Evolutionary conservation across 2,329 filamentous ascomycete species (phyloP).

Genomic region (Alternaria brassicae): DNA sequence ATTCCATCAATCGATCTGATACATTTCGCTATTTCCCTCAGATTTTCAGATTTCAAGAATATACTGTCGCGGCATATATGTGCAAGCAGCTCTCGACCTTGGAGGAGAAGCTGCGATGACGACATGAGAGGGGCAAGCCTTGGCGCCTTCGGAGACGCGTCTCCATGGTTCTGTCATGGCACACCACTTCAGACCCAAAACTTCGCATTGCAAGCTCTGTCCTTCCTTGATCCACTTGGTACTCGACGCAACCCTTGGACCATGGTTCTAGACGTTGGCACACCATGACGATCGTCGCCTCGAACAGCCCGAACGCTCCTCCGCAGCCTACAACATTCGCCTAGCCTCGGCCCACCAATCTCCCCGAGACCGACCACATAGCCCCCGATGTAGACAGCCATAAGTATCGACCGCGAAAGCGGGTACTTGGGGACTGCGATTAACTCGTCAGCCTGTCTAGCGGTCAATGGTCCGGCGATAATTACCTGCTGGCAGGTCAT

Average conservation of each 20-base stretch:
- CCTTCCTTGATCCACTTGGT: neutral
- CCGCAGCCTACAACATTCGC: neutral
- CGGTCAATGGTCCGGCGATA: neutral
- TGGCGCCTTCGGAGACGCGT: neutral
- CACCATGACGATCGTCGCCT: neutral
- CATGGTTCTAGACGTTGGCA: neutral
- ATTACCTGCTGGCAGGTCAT: neutral
- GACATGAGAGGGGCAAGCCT: neutral
- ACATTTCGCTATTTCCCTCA: neutral
- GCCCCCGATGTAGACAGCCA: conserved; percentile 13
- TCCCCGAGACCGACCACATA: neutral
- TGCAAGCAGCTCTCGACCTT: neutral
- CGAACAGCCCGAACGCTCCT: neutral
- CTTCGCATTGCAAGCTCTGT: neutral
- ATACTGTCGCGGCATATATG: neutral
- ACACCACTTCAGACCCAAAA: neutral
- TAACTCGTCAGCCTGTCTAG: neutral
- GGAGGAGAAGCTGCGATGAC: neutral
- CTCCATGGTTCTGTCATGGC: neutral
- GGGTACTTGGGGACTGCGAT: neutral
- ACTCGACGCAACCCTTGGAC: neutral
- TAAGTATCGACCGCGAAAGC: conserved; percentile 3
- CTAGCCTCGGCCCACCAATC: neutral
- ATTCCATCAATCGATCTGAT: neutral
- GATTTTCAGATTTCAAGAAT: neutral